Evolutionary conservation across 2,329 filamentous ascomycete species (phyloP), one percentile per base, ranked within the genome.

Genomic region (Sclerotinia minor): DNA sequence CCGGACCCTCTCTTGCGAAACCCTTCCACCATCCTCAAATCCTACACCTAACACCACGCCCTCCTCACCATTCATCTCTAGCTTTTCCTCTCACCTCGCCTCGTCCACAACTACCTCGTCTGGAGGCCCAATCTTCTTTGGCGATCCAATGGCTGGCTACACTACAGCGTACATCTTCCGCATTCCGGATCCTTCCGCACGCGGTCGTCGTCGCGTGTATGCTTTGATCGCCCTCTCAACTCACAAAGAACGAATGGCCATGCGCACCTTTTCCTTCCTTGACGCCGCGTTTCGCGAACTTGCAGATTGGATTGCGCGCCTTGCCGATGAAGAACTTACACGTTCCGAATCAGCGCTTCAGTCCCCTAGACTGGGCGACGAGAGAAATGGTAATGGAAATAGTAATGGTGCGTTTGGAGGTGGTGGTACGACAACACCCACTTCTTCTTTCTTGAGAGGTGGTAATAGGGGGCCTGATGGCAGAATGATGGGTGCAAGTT

Each of bases 111-210:
- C 84, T 67, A 80, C 84, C 49, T 81, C 86, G 21, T 86, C 86
- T 3, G 87, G 87, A 3, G 87, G 87, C 0, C 87, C 88, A 41
- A 88, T 90, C 65, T 89, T 90, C 76, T 90, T 90, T 69, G 88
- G 88, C 41, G 88, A 90, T 73, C 82, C 86, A 1, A 76, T 84
- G 0, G 84, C 87, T 1, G 88, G 88, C 41, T 90, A 89, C 77
- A 90, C 88, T 0, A 90, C 87, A 0, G 88, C 87, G 19, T 90
- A 89, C 77, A 88, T 90, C 71, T 90, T 90, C 74, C 87, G 88
- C 35, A 88, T 90, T 53, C 85, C 87, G 8, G 88, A 90, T 74
- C 81, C 89, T 47, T 87, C 89, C 71, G 88, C 88, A 19, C 85
- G 88, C 17, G 88, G 88, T 5, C 85, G 89, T 72, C 87, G 88